phyloP scores from a whole-genome alignment of 805 yeast species.

The Barnettozyma sucrosica region DNA sequence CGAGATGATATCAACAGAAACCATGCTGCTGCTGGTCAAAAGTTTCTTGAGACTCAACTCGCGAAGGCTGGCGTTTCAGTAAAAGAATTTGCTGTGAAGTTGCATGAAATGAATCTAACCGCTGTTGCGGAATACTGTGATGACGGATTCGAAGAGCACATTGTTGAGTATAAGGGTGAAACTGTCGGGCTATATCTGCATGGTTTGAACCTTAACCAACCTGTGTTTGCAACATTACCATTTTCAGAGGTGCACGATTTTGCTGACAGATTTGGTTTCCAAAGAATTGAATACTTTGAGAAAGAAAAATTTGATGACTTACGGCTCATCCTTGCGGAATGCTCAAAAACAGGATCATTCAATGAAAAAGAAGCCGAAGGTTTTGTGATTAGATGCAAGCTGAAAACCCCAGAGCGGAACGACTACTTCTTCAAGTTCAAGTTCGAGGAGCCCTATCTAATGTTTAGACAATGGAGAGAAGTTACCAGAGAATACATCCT shows the following conservation, averaged over 20 bases:
- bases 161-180: conserved; percentile 62
- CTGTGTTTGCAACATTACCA: conserved; percentile 57
- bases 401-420: conserved; percentile 11
- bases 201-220: conserved; percentile 72
- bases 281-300: conserved; percentile 42
- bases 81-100: conserved; percentile 47
- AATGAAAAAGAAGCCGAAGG: conserved; percentile 81
- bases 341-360: conserved; percentile 64
- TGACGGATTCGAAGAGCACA: conserved; percentile 90
- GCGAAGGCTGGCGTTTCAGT: conserved; percentile 31
- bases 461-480: conserved; percentile 89
- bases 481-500: conserved; percentile 57
- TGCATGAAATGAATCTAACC: conserved; percentile 54
- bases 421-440: conserved; percentile 88
- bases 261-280: conserved; percentile 68
- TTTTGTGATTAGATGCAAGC: conserved; percentile 73
- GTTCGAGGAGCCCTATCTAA: conserved; percentile 89
- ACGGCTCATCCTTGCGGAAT: conserved; percentile 45
- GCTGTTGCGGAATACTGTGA: conserved; percentile 94
- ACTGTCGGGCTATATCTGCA: conserved; percentile 82
- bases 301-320: conserved; percentile 37
- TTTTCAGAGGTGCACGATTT: conserved; percentile 55
- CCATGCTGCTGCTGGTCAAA: conserved; percentile 73
- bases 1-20: conserved; percentile 47
- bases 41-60: conserved; percentile 51